Evolutionary conservation across 176 grass and related monocot genomes (phyloP).

Genomic region (Zizania latifolia): DNA sequence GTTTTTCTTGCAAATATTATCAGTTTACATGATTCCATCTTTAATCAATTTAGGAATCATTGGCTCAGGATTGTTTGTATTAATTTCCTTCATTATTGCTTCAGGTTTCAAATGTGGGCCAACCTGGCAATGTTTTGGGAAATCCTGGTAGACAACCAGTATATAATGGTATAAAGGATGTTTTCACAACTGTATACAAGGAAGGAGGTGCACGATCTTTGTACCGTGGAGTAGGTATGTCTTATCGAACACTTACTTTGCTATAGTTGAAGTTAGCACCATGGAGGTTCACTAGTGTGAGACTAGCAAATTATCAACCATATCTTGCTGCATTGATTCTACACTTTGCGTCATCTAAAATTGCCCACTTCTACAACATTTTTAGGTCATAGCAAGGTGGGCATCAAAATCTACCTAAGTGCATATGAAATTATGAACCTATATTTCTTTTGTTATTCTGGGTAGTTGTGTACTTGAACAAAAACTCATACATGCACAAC

Average conservation of each 20-base stretch:
- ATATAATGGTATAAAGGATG: conserved; percentile 74
- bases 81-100: conserved; percentile 10
- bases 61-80: neutral
- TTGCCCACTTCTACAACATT: neutral
- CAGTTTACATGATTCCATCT: neutral
- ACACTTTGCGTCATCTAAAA: neutral
- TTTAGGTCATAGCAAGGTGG: neutral
- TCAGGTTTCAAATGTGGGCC: conserved; percentile 42
- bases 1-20: neutral
- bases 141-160: conserved; percentile 40
- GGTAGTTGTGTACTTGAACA: too few species aligned
- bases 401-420: too few species aligned
- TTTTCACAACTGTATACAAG: conserved; percentile 78
- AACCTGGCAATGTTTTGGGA: conserved; percentile 46
- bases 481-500: too few species aligned
- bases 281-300: neutral
- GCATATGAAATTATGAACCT: too few species aligned
- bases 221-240: conserved; percentile 67
- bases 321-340: neutral
- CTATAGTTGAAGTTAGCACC: neutral
- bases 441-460: too few species aligned
- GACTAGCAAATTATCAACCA: neutral
- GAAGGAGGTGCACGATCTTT: conserved; percentile 79
- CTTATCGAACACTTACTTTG: neutral
- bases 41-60: neutral